Evolutionary conservation across 768 basidiomycete species (phyloP).

Genomic region (Amanita pseudoporphyria): DNA sequence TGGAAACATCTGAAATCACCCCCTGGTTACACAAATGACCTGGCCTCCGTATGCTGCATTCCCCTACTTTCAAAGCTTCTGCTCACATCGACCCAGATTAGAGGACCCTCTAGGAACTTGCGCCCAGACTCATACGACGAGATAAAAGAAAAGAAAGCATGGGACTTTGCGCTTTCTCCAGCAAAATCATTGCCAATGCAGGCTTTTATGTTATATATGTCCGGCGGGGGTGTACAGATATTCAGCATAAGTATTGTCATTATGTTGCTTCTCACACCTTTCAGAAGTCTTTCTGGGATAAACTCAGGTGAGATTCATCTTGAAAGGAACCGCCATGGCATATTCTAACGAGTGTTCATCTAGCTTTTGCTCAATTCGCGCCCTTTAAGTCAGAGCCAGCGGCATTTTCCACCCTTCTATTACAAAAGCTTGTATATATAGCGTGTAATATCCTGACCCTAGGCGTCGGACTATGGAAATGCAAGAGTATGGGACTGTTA

Average conservation of each 20-base stretch:
- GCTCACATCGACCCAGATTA: constrained; percentile 28
- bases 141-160: constrained; percentile 72
- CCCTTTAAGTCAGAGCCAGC: constrained; percentile 49
- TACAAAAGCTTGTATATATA: constrained; percentile 66
- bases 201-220: constrained; percentile 98
- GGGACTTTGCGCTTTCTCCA: constrained; percentile 77
- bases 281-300: constrained; percentile 75
- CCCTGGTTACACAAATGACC: neutral
- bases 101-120: constrained; percentile 23
- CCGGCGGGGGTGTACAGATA: constrained; percentile 89
- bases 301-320: constrained; percentile 53
- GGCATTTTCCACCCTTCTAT: constrained; percentile 43
- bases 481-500: constrained; percentile 83
- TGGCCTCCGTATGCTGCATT: neutral
- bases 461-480: constrained; percentile 86
- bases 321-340: neutral
- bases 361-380: constrained; percentile 69
- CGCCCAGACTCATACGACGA: constrained; percentile 44
- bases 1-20: constrained; percentile 6
- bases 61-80: neutral
- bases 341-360: neutral
- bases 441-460: constrained; percentile 71
- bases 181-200: constrained; percentile 95
- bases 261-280: constrained; percentile 81
- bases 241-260: constrained; percentile 96